A percentile compares a stretch with the other conserved stretches of the same genome.
phyloP scores from a whole-genome alignment of 108 stramenopile species.

The Pseudonitzschia pungens region DNA sequence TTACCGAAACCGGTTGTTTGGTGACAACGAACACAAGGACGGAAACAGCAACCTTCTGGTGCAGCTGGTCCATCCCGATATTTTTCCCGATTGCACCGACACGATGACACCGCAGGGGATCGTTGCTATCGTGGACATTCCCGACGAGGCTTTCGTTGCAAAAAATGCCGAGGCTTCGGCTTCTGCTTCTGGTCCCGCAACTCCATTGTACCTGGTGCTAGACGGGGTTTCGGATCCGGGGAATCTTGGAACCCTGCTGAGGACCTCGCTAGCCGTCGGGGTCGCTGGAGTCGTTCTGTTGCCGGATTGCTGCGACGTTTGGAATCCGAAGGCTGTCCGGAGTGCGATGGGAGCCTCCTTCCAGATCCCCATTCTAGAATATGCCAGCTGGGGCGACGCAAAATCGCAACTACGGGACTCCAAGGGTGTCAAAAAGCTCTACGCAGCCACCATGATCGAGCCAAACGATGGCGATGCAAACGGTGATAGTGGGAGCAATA shows the following conservation, averaged over 20 bases:
- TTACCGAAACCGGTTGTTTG: constrained; percentile 24
- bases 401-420: constrained; percentile 31
- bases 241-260: constrained; percentile 80
- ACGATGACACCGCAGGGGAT: constrained; percentile 83
- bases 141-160: constrained; percentile 12
- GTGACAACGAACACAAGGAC: constrained; percentile 26
- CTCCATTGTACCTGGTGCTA: constrained; percentile 66
- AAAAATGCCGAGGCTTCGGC: background rate
- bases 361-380: constrained; percentile 62
- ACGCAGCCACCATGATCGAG: constrained; percentile 74
- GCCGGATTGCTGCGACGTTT: constrained; percentile 80
- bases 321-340: constrained; percentile 82
- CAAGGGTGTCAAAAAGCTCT: constrained; percentile 51
- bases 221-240: constrained; percentile 90
- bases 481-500: too few species aligned
- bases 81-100: constrained; percentile 61
- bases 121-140: constrained; percentile 75
- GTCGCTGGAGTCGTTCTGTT: constrained; percentile 66
- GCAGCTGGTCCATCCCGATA: constrained; percentile 54
- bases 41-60: constrained; percentile 9
- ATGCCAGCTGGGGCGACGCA: constrained; percentile 36
- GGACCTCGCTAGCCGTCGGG: constrained; percentile 67
- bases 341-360: constrained; percentile 82
- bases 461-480: constrained; percentile 28
- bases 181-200: background rate